A percentile compares a stretch with the other conserved stretches of the same genome.
Evolutionary conservation across 257 asterid genomes (phyloP).

Genomic region (Scutellaria minor): DNA sequence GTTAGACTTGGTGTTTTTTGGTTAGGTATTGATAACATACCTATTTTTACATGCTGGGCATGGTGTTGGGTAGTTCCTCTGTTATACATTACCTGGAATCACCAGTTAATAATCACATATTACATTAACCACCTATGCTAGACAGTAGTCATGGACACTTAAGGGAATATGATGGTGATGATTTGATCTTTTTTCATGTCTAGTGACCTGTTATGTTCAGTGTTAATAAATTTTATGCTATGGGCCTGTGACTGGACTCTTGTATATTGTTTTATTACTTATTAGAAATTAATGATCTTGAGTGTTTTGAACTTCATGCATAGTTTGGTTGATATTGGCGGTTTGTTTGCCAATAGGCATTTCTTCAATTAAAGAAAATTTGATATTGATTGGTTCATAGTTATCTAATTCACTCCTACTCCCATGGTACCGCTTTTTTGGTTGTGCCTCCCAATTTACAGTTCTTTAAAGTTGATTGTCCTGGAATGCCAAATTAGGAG

Average conservation of each 20-base stretch:
- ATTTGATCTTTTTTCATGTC: background rate
- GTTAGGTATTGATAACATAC: background rate
- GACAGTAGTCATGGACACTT: background rate
- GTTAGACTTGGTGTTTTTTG: background rate
- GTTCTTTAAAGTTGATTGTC: too few species aligned
- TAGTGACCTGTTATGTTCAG: background rate
- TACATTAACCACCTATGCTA: background rate
- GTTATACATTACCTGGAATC: background rate
- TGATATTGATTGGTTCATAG: too few species aligned
- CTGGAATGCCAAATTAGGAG: too few species aligned
- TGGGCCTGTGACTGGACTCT: background rate
- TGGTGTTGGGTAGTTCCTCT: background rate
- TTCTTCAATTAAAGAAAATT: background rate
- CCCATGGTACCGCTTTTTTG: too few species aligned
- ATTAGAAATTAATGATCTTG: background rate
- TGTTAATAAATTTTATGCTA: background rate
- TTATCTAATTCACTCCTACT: too few species aligned
- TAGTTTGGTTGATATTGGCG: background rate
- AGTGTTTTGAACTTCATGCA: background rate
- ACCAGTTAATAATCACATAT: background rate
- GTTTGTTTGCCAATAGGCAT: background rate
- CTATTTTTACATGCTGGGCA: background rate
- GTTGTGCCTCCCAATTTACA: too few species aligned
- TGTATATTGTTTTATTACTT: background rate
- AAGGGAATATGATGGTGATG: background rate